Conservation (phyloP, 176 grass and related monocot genomes). For the Poa annua region DNA sequence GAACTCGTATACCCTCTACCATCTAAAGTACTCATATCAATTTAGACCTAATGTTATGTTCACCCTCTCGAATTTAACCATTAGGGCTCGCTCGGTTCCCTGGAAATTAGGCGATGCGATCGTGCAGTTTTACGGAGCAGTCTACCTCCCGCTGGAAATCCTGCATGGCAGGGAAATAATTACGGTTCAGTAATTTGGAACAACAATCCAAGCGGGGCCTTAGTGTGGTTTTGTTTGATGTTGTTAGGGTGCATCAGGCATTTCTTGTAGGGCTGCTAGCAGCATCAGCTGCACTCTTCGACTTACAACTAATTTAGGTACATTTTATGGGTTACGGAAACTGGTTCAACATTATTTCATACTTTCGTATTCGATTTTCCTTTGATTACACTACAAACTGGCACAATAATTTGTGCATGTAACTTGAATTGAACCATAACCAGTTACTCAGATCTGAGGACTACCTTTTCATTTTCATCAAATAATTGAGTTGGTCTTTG, state of each 20-base stretch:
- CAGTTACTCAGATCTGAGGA: constrained; percentile 23
- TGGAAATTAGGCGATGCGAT: too few species aligned
- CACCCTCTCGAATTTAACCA: not conserved
- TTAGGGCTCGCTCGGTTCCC: too few species aligned
- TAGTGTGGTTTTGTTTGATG: constrained; percentile 20
- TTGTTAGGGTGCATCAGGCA: not conserved
- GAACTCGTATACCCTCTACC: not conserved
- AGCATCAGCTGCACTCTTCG: constrained; percentile 12
- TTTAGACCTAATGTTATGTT: constrained; percentile 26
- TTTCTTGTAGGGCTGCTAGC: constrained; percentile 18
- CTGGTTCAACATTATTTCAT: not conserved
- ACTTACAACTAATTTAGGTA: constrained; percentile 1
- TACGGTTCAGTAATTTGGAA: too few species aligned
- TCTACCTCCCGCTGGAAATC: too few species aligned
- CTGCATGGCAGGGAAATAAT: too few species aligned
- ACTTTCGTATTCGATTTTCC: constrained; percentile 1
- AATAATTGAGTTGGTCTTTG: constrained; percentile 44
- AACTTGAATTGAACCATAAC: constrained; percentile 35
- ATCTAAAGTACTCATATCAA: constrained; percentile 28
- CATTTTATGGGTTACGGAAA: not conserved
- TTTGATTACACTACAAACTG: constrained; percentile 32
- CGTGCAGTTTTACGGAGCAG: too few species aligned
- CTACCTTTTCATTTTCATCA: constrained; percentile 59
- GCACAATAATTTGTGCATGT: not conserved
- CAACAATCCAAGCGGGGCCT: too few species aligned